Evolutionary conservation across 495 filamentous ascomycete genomes (phyloP).

Genomic region (Clavariopsis aquatica): DNA sequence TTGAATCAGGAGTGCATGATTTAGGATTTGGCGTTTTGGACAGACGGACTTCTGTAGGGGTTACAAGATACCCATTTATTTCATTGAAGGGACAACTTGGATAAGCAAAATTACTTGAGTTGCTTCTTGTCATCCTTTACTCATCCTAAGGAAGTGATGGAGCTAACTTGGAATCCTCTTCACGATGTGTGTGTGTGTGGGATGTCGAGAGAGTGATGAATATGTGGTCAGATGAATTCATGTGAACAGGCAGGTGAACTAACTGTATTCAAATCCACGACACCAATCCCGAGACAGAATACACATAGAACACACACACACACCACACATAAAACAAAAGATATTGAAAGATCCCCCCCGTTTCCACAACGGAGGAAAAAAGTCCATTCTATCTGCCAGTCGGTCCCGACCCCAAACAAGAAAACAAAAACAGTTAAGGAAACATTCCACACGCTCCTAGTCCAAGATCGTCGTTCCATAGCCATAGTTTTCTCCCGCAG

Average conservation of each 20-base stretch:
- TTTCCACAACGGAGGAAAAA: not conserved
- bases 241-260: too few relatives aligned
- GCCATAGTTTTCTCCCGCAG: not conserved
- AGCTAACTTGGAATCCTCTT: too few relatives aligned
- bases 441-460: not conserved
- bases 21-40: conserved; percentile 2
- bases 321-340: not conserved
- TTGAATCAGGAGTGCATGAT: too few relatives aligned
- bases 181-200: too few relatives aligned
- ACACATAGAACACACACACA: not conserved
- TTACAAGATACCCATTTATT: not conserved
- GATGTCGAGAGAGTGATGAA: too few relatives aligned
- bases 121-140: too few relatives aligned
- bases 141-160: too few relatives aligned
- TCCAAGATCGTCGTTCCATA: not conserved
- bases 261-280: too few relatives aligned
- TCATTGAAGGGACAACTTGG: not conserved
- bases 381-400: conserved; percentile 11
- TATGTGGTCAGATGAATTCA: too few relatives aligned
- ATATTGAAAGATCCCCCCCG: not conserved
- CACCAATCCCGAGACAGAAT: too few relatives aligned
- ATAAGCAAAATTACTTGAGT: not conserved
- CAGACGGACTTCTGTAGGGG: not conserved
- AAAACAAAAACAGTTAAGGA: not conserved
- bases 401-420: not conserved